Percentiles rank a stretch among this genome's conserved stretches.
Conservation (phyloP, 2,329 filamentous ascomycete species). For the Aspergillus sp. region DNA sequence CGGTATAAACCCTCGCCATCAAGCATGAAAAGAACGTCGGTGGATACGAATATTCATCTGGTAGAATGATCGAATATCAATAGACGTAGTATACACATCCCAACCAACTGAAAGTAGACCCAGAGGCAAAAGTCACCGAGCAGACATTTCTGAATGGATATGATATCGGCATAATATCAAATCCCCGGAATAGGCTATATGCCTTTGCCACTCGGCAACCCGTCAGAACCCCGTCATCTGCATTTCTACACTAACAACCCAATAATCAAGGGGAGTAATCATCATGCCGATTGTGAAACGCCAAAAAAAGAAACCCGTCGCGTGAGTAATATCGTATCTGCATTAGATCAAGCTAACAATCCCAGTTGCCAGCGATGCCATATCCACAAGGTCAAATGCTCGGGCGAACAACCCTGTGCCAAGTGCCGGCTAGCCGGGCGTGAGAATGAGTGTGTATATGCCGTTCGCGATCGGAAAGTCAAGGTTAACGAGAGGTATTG, state of each 20-base stretch:
- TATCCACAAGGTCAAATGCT: constrained; percentile 41
- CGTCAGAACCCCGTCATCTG: constrained; percentile 1
- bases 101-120: background rate
- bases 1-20: constrained; percentile 9
- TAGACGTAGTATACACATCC: constrained; percentile 1
- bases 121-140: too few species aligned
- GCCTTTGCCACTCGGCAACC: constrained; percentile 5
- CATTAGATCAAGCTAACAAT: background rate
- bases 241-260: too few species aligned
- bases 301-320: constrained; percentile 10
- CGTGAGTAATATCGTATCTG: constrained; percentile 2
- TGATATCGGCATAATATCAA: too few species aligned
- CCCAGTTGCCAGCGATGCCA: constrained; percentile 35
- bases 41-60: constrained; percentile 1
- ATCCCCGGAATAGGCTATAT: too few species aligned
- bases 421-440: constrained; percentile 28
- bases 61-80: constrained; percentile 3
- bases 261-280: too few species aligned
- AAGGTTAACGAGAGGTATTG: constrained; percentile 19
- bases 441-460: constrained; percentile 29
- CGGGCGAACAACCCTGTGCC: constrained; percentile 36
- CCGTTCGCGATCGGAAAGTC: constrained; percentile 33
- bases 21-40: constrained; percentile 14
- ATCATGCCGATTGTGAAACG: constrained; percentile 7
- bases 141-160: too few species aligned